Evolutionary conservation across 805 yeast genomes (phyloP), one percentile per base, ranked within the genome.

Genomic region (Yarrowia sp.): DNA sequence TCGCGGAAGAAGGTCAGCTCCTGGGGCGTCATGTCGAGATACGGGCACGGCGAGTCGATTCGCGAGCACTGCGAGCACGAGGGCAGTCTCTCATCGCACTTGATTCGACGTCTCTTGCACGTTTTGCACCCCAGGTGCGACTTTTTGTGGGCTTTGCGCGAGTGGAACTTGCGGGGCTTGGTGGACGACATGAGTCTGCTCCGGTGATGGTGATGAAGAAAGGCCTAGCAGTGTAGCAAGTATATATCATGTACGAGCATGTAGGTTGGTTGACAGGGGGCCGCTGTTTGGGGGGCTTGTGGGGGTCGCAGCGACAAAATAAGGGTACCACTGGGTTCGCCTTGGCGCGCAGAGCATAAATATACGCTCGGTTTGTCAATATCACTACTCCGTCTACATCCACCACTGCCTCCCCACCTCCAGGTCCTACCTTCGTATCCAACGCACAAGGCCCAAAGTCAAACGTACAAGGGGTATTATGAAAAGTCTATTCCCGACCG

Each of bases 61-160:
- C 81, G 76, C 31, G 73, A 66, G 69, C 89, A 85, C 67, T 83
- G 84, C 58, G 72, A 71, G 67, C 90, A 85, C 55, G 75, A 73
- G 2, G 88, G 88, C n/a, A 82, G 74, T 29, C 75, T 73, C 70
- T 85, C 89, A 70, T 85, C 87, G 70, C 89, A 84, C 66, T 84
- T 85, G 69, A 84, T 82, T 38, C 87, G 76, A 39, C 88, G 77
- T 53, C 78, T 75, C 67, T 84, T 84, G 71, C 89, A 84, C 19
- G 85, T 83, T 3, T 82, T 84, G 73, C 94, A 87, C n/a, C 94
- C 93, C 59, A 81, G 70, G 68, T 86, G 90, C 6, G 89, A 84
- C 73, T 86, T 86, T 63, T 85, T 76, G 71, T 86, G 90, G 63
- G 80, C 79, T 67, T 87, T 76, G 67, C 89, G 75, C 7, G 81